Percentiles rank a stretch among this genome's conserved stretches.
Evolutionary conservation across 495 filamentous ascomycete genomes (phyloP).

Genomic region (Aspergillus homomorphus): DNA sequence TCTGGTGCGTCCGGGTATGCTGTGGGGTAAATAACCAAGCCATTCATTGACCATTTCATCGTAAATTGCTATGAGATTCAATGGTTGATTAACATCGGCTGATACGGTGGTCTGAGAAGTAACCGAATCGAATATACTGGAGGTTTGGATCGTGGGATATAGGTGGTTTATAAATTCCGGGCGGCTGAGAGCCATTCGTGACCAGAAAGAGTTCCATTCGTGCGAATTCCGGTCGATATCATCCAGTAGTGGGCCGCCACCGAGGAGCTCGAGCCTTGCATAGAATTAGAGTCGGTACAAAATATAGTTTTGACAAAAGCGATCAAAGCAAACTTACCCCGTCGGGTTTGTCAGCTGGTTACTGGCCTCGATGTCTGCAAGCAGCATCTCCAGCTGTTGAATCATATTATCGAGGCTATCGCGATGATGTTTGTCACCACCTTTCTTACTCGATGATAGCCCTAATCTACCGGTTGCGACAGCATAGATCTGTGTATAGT

Average conservation of each 20-base stretch:
- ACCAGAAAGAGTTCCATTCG: conserved; percentile 26
- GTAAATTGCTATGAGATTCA: conserved; percentile 34
- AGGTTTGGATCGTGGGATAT: neutral
- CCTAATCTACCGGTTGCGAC: conserved; percentile 19
- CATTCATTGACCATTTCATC: conserved; percentile 40
- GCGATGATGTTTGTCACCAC: neutral
- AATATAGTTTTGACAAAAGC: neutral
- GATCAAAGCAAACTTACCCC: conserved; percentile 15
- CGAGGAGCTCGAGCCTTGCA: conserved; percentile 31
- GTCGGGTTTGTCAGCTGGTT: conserved; percentile 20
- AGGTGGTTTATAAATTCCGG: neutral
- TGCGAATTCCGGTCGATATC: conserved; percentile 37
- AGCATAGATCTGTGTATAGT: conserved; percentile 32
- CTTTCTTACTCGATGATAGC: conserved; percentile 1
- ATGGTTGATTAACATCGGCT: conserved; percentile 1
- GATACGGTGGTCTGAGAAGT: conserved; percentile 8
- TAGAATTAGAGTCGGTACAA: conserved; percentile 4
- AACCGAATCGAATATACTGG: conserved; percentile 10
- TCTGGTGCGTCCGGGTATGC: conserved; percentile 36
- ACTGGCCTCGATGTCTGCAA: neutral
- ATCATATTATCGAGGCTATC: conserved; percentile 22
- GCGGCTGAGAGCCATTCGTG: neutral
- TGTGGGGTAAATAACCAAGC: conserved; percentile 33
- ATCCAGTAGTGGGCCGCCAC: conserved; percentile 21
- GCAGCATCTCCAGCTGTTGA: conserved; percentile 14